phyloP scores from a whole-genome alignment of 2,329 filamentous ascomycete genomes.

The Hymenoscyphus repandus region DNA sequence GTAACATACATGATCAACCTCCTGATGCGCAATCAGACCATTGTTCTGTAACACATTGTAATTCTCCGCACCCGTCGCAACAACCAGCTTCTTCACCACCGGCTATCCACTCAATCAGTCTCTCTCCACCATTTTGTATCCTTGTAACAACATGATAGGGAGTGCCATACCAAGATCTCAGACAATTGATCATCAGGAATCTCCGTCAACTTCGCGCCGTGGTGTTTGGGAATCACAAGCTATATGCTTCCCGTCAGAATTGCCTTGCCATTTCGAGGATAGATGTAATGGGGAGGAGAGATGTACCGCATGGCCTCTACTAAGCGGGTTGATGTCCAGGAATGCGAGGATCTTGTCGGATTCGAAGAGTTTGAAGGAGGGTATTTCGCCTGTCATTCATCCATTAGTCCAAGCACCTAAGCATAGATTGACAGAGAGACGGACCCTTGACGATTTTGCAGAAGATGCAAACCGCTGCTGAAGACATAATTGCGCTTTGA shows the following conservation, averaged over 20 bases:
- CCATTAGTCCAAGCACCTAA: too few species aligned
- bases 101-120: conserved; percentile 41
- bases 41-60: conserved; percentile 99
- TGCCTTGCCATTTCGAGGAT: conserved; percentile 6
- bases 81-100: conserved; percentile 80
- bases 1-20: conserved; percentile 76
- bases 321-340: conserved; percentile 89
- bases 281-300: neutral
- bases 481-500: conserved; percentile 35
- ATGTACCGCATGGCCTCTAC: conserved; percentile 80
- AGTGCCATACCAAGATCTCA: conserved; percentile 66
- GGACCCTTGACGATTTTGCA: conserved; percentile 95
- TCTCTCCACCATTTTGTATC: neutral
- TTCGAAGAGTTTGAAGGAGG: conserved; percentile 35
- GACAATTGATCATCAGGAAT: conserved; percentile 83
- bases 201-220: conserved; percentile 86
- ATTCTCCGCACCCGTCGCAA: conserved; percentile 68
- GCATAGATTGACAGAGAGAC: conserved; percentile 12
- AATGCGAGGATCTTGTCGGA: conserved; percentile 91
- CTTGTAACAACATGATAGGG: neutral
- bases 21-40: conserved; percentile 82
- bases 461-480: conserved; percentile 73
- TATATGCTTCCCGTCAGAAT: too few species aligned
- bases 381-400: too few species aligned
- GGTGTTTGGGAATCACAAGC: conserved; percentile 95